These are phyloP conservation scores for Alternaria arbusti DNA, from an alignment of 2,329 filamentous ascomycete genomes.

Conservation along the genomic window DNA sequence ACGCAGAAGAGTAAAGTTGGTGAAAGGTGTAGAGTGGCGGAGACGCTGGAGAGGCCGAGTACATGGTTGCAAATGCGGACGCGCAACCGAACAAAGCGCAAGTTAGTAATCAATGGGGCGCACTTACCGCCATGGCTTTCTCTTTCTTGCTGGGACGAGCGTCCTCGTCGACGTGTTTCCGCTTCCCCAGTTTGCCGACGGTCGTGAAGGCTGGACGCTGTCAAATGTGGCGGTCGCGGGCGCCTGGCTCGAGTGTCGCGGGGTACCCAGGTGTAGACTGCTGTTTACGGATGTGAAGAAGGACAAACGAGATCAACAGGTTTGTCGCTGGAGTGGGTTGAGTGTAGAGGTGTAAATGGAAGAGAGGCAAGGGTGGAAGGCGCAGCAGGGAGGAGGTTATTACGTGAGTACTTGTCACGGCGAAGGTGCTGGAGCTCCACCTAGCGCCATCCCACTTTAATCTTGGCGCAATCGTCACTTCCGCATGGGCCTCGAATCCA, in stretches of 20 bases:
- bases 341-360: constrained; percentile 4
- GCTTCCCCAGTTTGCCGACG: constrained; percentile 53
- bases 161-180: constrained; percentile 48
- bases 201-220: constrained; percentile 30
- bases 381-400: constrained; percentile 19
- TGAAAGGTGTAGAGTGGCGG: background rate
- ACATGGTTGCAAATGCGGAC: constrained; percentile 9
- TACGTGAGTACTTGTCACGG: constrained; percentile 21
- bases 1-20: constrained; percentile 4
- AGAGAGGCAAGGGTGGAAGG: constrained; percentile 1
- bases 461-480: constrained; percentile 18
- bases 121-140: constrained; percentile 52
- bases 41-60: constrained; percentile 10
- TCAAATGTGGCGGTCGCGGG: constrained; percentile 25
- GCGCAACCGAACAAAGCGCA: constrained; percentile 16
- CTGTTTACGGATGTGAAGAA: background rate
- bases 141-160: constrained; percentile 50
- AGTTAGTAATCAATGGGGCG: background rate
- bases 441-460: constrained; percentile 17
- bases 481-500: background rate
- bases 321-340: constrained; percentile 1
- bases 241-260: constrained; percentile 15
- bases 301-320: constrained; percentile 9
- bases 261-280: constrained; percentile 13
- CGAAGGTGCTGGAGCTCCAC: constrained; percentile 33